A percentile compares a stretch with the other conserved stretches of the same genome.
phyloP scores from a whole-genome alignment of 2,329 filamentous ascomycete genomes.

The Phialophora verrucosa region DNA sequence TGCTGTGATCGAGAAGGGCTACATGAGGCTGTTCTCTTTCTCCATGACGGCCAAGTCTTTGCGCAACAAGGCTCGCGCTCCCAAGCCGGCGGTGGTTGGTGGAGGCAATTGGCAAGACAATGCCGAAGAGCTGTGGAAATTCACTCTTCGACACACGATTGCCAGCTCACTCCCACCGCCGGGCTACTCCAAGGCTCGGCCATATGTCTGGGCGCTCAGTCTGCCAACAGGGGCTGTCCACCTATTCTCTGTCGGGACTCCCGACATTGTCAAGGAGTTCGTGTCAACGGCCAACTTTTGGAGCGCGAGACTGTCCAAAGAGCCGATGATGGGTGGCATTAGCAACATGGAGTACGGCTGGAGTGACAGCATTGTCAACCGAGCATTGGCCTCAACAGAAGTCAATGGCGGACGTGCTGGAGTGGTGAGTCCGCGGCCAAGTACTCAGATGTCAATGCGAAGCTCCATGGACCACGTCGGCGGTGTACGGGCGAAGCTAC shows the following conservation, averaged over 20 bases:
- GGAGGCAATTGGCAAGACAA: slow-evolving; percentile 99
- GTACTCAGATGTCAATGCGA: slow-evolving; percentile 66
- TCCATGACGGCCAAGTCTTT: slow-evolving; percentile 75
- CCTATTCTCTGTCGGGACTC: slow-evolving; percentile 95
- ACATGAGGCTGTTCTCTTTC: slow-evolving; percentile 93
- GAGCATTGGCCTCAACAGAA: slow-evolving; percentile 69
- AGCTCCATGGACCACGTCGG: slow-evolving; percentile 70
- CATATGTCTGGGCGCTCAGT: slow-evolving; percentile 92
- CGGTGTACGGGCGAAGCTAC: slow-evolving; percentile 68
- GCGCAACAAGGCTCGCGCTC: slow-evolving; percentile 66
- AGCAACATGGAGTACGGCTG: slow-evolving; percentile 98
- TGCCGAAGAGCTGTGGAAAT: slow-evolving; percentile 84
- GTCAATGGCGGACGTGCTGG: slow-evolving; percentile 43
- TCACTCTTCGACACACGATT: slow-evolving; percentile 87
- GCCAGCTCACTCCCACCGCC: slow-evolving; percentile 88
- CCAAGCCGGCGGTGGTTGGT: slow-evolving; percentile 73
- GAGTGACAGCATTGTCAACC: slow-evolving; percentile 82
- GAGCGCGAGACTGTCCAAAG: slow-evolving; percentile 91
- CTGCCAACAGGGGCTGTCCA: slow-evolving; percentile 92
- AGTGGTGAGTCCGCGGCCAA: slow-evolving; percentile 56
- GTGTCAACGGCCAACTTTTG: slow-evolving; percentile 96
- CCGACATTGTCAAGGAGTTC: slow-evolving; percentile 93
- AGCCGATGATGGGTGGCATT: slow-evolving; percentile 88
- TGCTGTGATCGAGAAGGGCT: slow-evolving; percentile 93
- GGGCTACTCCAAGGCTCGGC: slow-evolving; percentile 87